Conservation (phyloP, 176 grass and related monocot species). For the Tillandsia fasciculata region DNA sequence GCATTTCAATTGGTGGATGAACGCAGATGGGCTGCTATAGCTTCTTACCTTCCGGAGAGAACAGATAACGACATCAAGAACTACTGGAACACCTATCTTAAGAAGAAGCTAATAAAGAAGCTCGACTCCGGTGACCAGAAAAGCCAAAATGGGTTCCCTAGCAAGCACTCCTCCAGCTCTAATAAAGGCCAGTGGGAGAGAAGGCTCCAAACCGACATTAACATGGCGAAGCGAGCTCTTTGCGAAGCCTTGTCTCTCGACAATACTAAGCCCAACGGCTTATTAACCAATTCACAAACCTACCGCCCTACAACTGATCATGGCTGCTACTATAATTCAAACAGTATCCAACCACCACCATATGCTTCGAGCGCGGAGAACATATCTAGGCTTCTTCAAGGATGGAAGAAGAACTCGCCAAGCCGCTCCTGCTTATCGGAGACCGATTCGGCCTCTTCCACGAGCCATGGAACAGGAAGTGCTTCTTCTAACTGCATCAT, state of each 20-base stretch:
- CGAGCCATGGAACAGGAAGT: not conserved
- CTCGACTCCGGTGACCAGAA: constrained; percentile 1
- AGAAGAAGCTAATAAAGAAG: constrained; percentile 39
- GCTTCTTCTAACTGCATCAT: not conserved
- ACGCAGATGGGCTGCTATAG: constrained; percentile 70
- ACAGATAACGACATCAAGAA: constrained; percentile 85
- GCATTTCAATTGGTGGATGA: not conserved
- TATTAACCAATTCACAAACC: not conserved
- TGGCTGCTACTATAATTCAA: not conserved
- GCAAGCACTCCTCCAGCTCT: constrained; percentile 4
- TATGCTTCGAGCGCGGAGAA: constrained; percentile 26
- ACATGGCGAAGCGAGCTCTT: constrained; percentile 50
- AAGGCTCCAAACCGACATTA: constrained; percentile 64
- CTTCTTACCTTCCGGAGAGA: constrained; percentile 58
- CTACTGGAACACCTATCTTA: constrained; percentile 76
- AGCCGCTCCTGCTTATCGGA: constrained; percentile 29
- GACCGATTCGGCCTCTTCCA: constrained; percentile 12
- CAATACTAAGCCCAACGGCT: not conserved
- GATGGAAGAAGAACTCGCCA: constrained; percentile 22
- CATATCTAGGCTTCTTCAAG: constrained; percentile 34
- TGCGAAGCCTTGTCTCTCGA: constrained; percentile 49
- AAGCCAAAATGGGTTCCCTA: not conserved
- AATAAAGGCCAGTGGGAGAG: constrained; percentile 70
- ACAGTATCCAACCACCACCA: not conserved
- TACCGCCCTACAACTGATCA: not conserved